Percentiles rank a stretch among this genome's conserved stretches.
Conservation (phyloP, 192 early-diverging fungal genomes). For the Pilobolus umbonatus region DNA sequence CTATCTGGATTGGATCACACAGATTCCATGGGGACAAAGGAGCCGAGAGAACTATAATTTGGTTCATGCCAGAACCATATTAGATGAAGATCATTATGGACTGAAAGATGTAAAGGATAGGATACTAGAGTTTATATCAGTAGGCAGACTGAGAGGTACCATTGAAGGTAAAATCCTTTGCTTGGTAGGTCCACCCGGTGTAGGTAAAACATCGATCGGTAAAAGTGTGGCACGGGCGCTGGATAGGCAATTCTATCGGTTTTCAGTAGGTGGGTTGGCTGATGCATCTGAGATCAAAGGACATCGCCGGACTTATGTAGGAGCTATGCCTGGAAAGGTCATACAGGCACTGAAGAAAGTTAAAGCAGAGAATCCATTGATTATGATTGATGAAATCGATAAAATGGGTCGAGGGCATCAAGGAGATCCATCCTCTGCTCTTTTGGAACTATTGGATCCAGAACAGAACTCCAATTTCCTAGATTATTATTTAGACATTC, state of each 20-base stretch:
- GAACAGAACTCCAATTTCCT: constrained; percentile 96
- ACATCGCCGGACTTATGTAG: constrained; percentile 96
- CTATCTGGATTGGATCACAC: constrained; percentile 97
- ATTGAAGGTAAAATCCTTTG: constrained; percentile 98
- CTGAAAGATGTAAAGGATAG: constrained; percentile 98
- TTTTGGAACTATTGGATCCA: constrained; percentile 94
- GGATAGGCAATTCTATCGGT: constrained; percentile 91
- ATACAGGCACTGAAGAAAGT: constrained; percentile 98
- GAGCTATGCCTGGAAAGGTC: constrained; percentile 99
- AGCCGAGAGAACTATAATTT: constrained; percentile 94
- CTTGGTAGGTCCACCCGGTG: constrained; percentile 96
- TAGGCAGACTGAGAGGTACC: constrained; percentile 88
- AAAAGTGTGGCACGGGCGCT: constrained; percentile 95
- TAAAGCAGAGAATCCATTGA: constrained; percentile 94
- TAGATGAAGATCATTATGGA: constrained; percentile 98
- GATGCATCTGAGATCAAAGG: constrained; percentile 99
- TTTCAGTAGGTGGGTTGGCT: constrained; percentile 94
- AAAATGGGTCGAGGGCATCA: constrained; percentile 95
- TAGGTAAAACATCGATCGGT: constrained; percentile 97
- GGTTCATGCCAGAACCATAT: constrained; percentile 71
- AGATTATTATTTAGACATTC: constrained; percentile 99
- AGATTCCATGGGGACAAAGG: constrained; percentile 92
- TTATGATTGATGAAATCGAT: constrained; percentile 99
- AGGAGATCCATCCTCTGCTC: constrained; percentile 91
- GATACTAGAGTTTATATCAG: constrained; percentile 98